A percentile compares a stretch with the other conserved stretches of the same genome.
Conservation (phyloP, 1,284 basidiomycete species). For the Irpex sp. region DNA sequence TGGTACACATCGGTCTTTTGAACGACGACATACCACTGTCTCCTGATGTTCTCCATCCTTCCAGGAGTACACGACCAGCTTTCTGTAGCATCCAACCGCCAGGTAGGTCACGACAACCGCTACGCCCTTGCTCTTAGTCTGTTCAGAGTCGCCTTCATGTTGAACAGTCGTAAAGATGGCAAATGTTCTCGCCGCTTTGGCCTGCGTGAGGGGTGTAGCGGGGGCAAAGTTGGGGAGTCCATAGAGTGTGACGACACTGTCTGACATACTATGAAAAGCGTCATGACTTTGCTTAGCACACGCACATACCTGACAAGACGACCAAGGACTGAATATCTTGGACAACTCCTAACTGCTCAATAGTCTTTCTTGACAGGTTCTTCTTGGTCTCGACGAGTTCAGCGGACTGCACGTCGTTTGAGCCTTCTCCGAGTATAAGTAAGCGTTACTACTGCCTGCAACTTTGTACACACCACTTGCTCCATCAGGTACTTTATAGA, state of each 20-base stretch:
- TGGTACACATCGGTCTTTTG: background rate
- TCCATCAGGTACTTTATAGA: constrained; percentile 52
- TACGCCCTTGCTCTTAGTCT: constrained; percentile 39
- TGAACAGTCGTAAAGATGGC: constrained; percentile 65
- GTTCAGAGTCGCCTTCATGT: constrained; percentile 25
- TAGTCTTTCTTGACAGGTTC: constrained; percentile 47
- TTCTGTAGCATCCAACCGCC: constrained; percentile 83
- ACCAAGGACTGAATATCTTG: constrained; percentile 81
- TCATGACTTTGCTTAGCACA: background rate
- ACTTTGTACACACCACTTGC: constrained; percentile 12
- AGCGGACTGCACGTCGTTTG: constrained; percentile 20
- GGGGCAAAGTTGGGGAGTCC: constrained; percentile 65
- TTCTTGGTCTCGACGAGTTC: constrained; percentile 67
- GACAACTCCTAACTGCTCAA: constrained; percentile 86
- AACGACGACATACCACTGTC: constrained; percentile 47
- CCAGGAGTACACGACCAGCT: constrained; percentile 85
- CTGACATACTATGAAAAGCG: constrained; percentile 34
- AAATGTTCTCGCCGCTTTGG: constrained; percentile 81
- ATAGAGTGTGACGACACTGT: constrained; percentile 58
- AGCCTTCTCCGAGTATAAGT: constrained; percentile 17
- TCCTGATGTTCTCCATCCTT: constrained; percentile 80
- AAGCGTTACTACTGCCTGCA: constrained; percentile 2
- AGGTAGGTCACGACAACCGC: constrained; percentile 72
- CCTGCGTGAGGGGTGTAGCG: constrained; percentile 67
- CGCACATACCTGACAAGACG: constrained; percentile 72